Evolutionary conservation across 139 green algal genomes (phyloP).

Genomic region (Haematococcus lacustris): DNA sequence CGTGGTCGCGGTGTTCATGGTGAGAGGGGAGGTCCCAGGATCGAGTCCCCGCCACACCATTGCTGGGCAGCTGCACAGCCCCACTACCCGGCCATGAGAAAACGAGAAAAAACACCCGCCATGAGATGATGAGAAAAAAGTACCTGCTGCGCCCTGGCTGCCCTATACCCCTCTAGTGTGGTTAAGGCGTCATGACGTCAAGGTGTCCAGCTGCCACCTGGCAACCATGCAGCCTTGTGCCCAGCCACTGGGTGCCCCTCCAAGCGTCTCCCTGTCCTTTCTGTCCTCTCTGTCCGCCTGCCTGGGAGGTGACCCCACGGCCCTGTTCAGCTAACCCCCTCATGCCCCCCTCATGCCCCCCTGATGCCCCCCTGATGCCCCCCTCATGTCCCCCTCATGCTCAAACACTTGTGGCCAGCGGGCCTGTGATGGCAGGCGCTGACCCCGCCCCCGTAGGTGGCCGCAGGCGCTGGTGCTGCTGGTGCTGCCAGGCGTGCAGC

Average conservation of each 20-base stretch:
- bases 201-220: neutral
- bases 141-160: no score
- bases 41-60: neutral
- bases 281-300: no score
- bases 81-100: neutral
- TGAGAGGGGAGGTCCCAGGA: neutral
- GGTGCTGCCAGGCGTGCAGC: slow-evolving; percentile 15
- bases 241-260: no score
- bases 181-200: no score
- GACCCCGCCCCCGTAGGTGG: neutral
- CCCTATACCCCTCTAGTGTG: no score
- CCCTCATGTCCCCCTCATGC: no score
- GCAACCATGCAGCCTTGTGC: neutral
- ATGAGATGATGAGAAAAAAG: no score
- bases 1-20: slow-evolving; percentile 40
- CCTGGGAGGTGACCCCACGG: no score
- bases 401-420: neutral
- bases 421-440: neutral
- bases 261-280: no score
- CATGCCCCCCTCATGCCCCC: no score
- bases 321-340: no score
- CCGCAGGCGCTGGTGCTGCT: slow-evolving; percentile 27
- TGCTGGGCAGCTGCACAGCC: neutral
- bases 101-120: neutral
- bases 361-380: no score